Evolutionary conservation across 345 rosid genomes (phyloP).

Genomic region (Murraya koenigii): DNA sequence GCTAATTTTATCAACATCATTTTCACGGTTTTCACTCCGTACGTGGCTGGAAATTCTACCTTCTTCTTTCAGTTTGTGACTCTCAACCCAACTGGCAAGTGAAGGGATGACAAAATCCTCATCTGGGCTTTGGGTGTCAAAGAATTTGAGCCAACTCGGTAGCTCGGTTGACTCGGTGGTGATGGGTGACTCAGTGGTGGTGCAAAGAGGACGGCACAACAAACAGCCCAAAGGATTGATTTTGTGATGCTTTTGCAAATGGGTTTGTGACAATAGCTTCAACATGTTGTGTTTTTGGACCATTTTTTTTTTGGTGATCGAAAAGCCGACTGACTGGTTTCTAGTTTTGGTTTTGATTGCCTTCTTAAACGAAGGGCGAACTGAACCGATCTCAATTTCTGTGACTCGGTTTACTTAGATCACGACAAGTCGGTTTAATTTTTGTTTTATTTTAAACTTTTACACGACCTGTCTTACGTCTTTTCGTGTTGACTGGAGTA

Average conservation of each 20-base stretch:
- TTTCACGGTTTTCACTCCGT: conserved; percentile 18
- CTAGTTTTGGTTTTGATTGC: no score
- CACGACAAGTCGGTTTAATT: no score
- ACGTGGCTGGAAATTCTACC: conserved; percentile 10
- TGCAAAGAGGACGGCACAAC: conserved; percentile 24
- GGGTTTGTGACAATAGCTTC: conserved; percentile 1
- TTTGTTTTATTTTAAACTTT: no score
- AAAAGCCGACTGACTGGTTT: no score
- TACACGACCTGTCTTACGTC: no score
- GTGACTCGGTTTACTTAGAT: no score
- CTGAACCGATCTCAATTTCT: background rate
- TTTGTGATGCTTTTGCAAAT: conserved; percentile 14
- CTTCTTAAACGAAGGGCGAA: background rate
- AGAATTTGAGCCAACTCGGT: conserved; percentile 62
- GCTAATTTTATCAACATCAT: conserved; percentile 48
- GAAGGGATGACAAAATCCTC: conserved; percentile 84
- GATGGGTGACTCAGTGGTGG: conserved; percentile 19
- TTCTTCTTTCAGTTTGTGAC: conserved; percentile 16
- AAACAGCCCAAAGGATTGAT: conserved; percentile 12
- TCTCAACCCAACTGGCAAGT: conserved; percentile 57
- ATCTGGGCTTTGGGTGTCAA: conserved; percentile 27
- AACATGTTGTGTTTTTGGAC: conserved; percentile 11
- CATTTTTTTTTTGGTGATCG: no score
- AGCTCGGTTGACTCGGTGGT: conserved; percentile 59
- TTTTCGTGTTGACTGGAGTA: no score